phyloP scores from a whole-genome alignment of 2,329 filamentous ascomycete genomes.

The Cladosporium sp. region DNA sequence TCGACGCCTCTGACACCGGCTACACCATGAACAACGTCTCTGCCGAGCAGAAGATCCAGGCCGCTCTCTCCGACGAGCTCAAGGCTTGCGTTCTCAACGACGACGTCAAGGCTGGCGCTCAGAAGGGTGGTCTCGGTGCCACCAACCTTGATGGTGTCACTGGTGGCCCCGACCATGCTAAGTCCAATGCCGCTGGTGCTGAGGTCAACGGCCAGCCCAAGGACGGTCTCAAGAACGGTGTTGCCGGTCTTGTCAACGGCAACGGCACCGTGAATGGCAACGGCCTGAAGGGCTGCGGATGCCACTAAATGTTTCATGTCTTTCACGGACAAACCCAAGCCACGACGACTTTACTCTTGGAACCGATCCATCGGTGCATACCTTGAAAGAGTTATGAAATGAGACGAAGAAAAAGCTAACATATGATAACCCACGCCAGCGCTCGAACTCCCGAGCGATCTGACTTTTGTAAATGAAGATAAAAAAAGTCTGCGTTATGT shows the following conservation, averaged over 20 bases:
- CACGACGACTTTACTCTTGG: too few relatives aligned
- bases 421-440: neutral
- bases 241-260: conserved; percentile 1
- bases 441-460: neutral
- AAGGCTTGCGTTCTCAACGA: conserved; percentile 10
- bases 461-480: neutral
- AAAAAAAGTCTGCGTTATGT: neutral
- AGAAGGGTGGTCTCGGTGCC: conserved; percentile 10
- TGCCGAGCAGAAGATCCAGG: conserved; percentile 27
- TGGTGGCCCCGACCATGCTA: neutral
- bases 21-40: conserved; percentile 46
- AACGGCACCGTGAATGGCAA: neutral
- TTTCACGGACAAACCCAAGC: too few relatives aligned
- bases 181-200: conserved; percentile 8
- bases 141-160: conserved; percentile 7
- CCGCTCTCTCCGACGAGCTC: neutral
- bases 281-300: conserved; percentile 8
- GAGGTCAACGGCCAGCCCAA: conserved; percentile 8
- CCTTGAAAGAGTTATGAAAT: neutral
- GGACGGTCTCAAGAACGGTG: conserved; percentile 11
- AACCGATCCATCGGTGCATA: too few relatives aligned
- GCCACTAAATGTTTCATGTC: neutral
- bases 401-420: neutral
- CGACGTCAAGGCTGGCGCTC: conserved; percentile 1
- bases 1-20: conserved; percentile 66